Base-by-base conservation (phyloP, 805 yeast genomes). In the Zygosaccharomyces siamensis region DNA sequence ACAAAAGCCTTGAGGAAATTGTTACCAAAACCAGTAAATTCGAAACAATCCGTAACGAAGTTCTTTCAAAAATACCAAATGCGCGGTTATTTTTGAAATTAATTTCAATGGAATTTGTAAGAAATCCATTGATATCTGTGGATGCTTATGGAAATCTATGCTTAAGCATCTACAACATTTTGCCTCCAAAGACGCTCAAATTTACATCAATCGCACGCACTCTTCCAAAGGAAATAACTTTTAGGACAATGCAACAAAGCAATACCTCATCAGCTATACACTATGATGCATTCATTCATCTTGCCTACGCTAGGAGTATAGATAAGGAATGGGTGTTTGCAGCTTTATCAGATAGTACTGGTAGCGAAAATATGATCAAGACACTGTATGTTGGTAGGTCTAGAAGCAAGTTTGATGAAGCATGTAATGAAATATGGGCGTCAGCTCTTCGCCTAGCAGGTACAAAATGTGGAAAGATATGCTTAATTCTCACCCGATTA, bases 341-440 rank as follows among this genome's bases (percentile, higher is more conserved):
- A 0, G 84, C 95, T 0, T 89, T 97, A 95, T 75, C 93, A 0
- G 96, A 92, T 60, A 92, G 90, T 43, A 76, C 77, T 62, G 96
- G 96, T 0, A 72, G 73, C 3, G 73, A 79, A 10, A 77, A 82
- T 14, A 74, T 73, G 40, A 76, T 83, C 0, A 83, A 80, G 54
- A 76, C 89, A 0, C 86, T 92, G 90, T 75, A 73, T 56, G 74
- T 61, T 62, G 68, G 69, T 46, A 58, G 56, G 47, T 59, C 69
- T 0, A 68, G 59, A 36, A 55, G 59, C 2, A 59, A 67, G n/a
- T 75, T 80, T 59, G 81, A 81, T 35, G 69, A 74, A 0, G 79
- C 84, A 2, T 77, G 86, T 52, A 80, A 78, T 56, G 85, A 83
- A 48, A 79, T 86, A 14, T 83, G 90, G 84, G 70, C 71, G 3